Base-by-base conservation (phyloP, 441 rosid genomes). In the Metrosideros polymorpha region DNA sequence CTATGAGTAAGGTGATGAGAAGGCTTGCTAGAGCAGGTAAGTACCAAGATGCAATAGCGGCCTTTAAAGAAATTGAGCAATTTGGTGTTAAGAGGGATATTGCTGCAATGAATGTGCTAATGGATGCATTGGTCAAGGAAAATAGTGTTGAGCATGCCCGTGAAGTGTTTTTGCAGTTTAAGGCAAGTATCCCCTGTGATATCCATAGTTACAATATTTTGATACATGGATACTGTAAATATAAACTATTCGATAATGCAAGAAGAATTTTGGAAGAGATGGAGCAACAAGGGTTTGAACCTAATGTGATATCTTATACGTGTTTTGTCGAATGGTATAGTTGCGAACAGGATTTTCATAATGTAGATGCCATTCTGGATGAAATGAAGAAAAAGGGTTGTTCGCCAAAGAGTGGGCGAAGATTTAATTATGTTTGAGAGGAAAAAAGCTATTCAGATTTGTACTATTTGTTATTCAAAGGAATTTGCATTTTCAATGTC, bases 201-300 rank as follows among this genome's bases (percentile, higher is more conserved):
- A 83, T 85, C 24, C 49, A 83, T 25, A 91, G 89, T 83, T 95
- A 91, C 86, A 93, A 95, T 88, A 86, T 95, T 90, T 89, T 95
- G 93, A 91, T 95, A 75, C 94, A 94, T 59, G 99, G 99, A 39
- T 93, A 91, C 87, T 97, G 98, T 90, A 95, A 92, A 89, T 93
- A 92, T 86, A 89, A 96, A 84, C 94, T 77, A 84, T 86, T 92
- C 47, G 93, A 91, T 82, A 91, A 93, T 45, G 98, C 97, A 29
- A 86, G 92, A 90, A 91, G 42, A 83, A 84, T 86, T 47, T 90
- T 94, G 94, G 92, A 92, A 42, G 89, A 92, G 88, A 94, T 95
- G 98, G 89, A 89, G 88, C 89, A 85, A 75, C 82, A 86, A 10
- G 93, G 93, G 84, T 88, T 92, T 87, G 71, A 83, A 50, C 96